phyloP scores from a whole-genome alignment of 345 rosid species.

The Citrus reticulata region DNA sequence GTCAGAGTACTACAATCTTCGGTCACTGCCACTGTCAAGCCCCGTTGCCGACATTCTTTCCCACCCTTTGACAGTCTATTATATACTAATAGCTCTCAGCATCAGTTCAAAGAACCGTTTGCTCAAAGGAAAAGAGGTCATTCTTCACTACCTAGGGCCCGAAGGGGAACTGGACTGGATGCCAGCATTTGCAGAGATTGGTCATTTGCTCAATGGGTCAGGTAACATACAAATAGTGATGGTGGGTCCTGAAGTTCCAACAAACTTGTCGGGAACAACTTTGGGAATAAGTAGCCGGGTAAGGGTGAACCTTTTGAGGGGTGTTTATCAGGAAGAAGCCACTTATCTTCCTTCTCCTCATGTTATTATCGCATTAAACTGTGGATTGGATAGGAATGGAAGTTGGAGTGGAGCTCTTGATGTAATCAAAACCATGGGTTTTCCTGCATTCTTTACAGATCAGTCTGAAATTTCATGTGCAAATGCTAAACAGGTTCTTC shows the following conservation, averaged over 20 bases:
- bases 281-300: conserved; percentile 41
- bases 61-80: conserved; percentile 47
- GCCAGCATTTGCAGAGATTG: conserved; percentile 41
- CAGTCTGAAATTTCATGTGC: conserved; percentile 46
- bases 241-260: conserved; percentile 49
- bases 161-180: conserved; percentile 45
- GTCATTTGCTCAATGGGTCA: conserved; percentile 38
- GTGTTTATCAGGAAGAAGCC: conserved; percentile 54
- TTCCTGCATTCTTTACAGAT: conserved; percentile 50
- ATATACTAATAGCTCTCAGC: conserved; percentile 46
- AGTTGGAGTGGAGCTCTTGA: conserved; percentile 50
- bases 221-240: conserved; percentile 42
- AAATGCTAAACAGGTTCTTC: conserved; percentile 42
- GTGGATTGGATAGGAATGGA: conserved; percentile 34
- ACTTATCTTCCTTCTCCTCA: conserved; percentile 46
- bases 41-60: conserved; percentile 53
- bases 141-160: conserved; percentile 42
- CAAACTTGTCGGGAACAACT: conserved; percentile 24
- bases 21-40: conserved; percentile 44
- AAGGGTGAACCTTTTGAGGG: conserved; percentile 42
- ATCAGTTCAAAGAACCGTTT: conserved; percentile 43
- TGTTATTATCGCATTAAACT: conserved; percentile 44
- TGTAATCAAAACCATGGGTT: conserved; percentile 26
- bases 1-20: conserved; percentile 52
- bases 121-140: conserved; percentile 42